Percentiles rank a stretch among this genome's conserved stretches.
These are phyloP conservation scores for Didymella exigua DNA, from an alignment of 2,329 filamentous ascomycete species.

Conservation along the genomic window DNA sequence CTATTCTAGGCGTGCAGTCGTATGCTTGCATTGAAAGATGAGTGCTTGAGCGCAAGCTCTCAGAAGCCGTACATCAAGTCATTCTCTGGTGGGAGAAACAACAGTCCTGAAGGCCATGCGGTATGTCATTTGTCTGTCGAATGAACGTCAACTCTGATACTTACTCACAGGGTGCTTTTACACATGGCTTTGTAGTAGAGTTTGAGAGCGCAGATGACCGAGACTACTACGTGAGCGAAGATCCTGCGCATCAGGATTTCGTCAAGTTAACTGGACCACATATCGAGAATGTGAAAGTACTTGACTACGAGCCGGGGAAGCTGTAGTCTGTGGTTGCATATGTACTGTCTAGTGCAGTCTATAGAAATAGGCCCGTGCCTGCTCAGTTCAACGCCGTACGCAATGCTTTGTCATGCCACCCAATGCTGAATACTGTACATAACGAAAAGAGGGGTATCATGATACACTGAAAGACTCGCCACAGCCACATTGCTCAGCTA, in stretches of 20 bases:
- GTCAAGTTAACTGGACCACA: constrained; percentile 56
- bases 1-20: constrained; percentile 58
- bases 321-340: constrained; percentile 8
- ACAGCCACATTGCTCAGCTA: constrained; percentile 94
- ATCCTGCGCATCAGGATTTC: constrained; percentile 68
- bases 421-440: constrained; percentile 37
- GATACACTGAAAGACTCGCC: constrained; percentile 84
- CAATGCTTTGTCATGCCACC: constrained; percentile 24
- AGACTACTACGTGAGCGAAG: constrained; percentile 69
- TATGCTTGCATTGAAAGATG: constrained; percentile 63
- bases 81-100: constrained; percentile 65
- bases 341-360: constrained; percentile 10
- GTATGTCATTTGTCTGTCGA: constrained; percentile 49
- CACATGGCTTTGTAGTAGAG: constrained; percentile 72
- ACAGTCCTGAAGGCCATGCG: constrained; percentile 65
- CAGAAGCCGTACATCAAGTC: constrained; percentile 66
- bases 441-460: constrained; percentile 37
- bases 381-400: constrained; percentile 24
- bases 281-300: constrained; percentile 61
- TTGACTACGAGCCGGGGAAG: constrained; percentile 64
- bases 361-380: background rate
- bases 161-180: constrained; percentile 59
- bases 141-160: background rate
- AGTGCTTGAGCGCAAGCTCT: constrained; percentile 65
- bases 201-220: constrained; percentile 69